Conservation (phyloP, 2,329 filamentous ascomycete species). For the Beauveria varroae region DNA sequence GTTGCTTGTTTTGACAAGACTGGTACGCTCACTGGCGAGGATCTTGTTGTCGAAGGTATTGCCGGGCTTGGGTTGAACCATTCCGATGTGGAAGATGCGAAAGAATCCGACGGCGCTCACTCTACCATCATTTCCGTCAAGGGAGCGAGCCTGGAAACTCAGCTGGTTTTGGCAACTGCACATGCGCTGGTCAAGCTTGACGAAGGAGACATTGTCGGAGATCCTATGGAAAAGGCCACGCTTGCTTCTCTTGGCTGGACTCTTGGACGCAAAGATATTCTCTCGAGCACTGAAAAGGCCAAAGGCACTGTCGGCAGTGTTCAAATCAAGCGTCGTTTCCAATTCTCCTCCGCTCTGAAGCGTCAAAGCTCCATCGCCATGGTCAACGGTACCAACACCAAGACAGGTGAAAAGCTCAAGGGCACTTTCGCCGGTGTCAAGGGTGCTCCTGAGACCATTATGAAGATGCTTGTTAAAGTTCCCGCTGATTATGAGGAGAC, state of each 20-base stretch:
- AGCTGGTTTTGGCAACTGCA: constrained; percentile 86
- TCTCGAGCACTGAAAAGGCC: constrained; percentile 52
- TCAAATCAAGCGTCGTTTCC: constrained; percentile 93
- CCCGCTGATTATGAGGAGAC: constrained; percentile 94
- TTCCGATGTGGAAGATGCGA: constrained; percentile 53
- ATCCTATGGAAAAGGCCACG: constrained; percentile 98
- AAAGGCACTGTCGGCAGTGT: constrained; percentile 56
- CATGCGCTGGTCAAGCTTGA: constrained; percentile 95
- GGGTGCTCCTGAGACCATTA: constrained; percentile 93
- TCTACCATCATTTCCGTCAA: constrained; percentile 66
- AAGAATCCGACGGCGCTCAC: constrained; percentile 75
- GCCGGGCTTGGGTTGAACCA: constrained; percentile 75
- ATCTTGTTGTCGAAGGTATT: constrained; percentile 93
- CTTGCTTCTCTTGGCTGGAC: constrained; percentile 83
- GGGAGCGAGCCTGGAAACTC: constrained; percentile 70
- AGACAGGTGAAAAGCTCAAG: constrained; percentile 66
- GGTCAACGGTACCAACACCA: constrained; percentile 62
- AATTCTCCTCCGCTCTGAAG: constrained; percentile 95
- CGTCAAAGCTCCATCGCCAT: constrained; percentile 91
- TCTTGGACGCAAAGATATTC: constrained; percentile 79
- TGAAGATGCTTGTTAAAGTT: constrained; percentile 78
- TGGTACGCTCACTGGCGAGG: constrained; percentile 90
- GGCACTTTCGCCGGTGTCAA: constrained; percentile 94
- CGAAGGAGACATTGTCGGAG: constrained; percentile 93
- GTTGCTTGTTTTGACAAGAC: constrained; percentile 99